phyloP scores from a whole-genome alignment of 768 basidiomycete species.

The Lentinula edodes region DNA sequence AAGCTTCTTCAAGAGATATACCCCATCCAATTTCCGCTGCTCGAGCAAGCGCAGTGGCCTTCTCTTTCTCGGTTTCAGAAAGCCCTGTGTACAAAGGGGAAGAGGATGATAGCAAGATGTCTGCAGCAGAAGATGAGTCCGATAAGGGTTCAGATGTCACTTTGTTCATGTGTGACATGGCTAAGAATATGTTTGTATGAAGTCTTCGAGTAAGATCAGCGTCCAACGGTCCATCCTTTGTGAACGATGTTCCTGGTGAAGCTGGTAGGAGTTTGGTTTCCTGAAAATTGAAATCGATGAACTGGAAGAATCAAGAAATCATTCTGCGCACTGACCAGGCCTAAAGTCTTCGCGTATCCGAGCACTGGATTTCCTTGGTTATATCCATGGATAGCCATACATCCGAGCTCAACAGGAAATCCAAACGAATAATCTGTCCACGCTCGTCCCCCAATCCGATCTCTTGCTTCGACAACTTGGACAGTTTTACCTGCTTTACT shows the following conservation, averaged over 20 bases:
- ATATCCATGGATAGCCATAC: conserved; percentile 10
- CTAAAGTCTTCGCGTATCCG: conserved; percentile 1
- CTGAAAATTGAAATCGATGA: not conserved
- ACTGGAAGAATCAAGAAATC: not conserved
- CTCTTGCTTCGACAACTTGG: conserved; percentile 3
- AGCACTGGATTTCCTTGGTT: conserved; percentile 4
- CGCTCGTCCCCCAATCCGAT: conserved; percentile 6
- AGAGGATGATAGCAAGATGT: not conserved
- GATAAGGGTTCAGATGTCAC: not conserved
- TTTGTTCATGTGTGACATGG: not conserved
- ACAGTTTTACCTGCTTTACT: conserved; percentile 1
- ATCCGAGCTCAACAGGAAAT: conserved; percentile 6
- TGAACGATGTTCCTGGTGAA: not conserved
- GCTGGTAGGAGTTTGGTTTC: not conserved
- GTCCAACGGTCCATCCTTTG: not conserved
- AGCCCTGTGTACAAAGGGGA: conserved; percentile 4
- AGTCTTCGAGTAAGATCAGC: not conserved
- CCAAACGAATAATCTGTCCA: conserved; percentile 4
- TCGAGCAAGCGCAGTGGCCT: conserved; percentile 1
- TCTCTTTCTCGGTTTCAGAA: not conserved
- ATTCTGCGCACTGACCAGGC: not conserved
- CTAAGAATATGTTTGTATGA: not conserved
- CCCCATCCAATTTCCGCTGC: conserved; percentile 4
- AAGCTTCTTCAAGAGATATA: not conserved
- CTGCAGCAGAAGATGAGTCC: not conserved